These are phyloP conservation scores for Physocladia obscura DNA, from an alignment of 192 early-diverging fungal species.

Conservation along the genomic window DNA sequence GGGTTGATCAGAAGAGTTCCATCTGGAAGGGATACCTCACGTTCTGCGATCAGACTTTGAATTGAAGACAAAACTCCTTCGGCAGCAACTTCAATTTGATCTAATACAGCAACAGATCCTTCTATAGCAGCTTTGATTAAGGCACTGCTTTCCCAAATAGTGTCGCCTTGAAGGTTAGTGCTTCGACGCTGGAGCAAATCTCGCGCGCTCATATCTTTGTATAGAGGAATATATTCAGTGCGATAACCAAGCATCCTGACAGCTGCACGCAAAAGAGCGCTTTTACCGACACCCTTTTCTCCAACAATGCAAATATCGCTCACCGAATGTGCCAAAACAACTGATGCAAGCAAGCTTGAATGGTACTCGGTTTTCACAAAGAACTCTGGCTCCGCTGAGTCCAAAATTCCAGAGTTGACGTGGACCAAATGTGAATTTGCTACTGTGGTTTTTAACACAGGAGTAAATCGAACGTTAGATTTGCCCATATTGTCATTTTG, in stretches of 20 bases:
- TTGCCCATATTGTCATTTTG: too few species aligned
- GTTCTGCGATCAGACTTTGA: conserved; percentile 64
- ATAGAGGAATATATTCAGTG: conserved; percentile 71
- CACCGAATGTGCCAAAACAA: conserved; percentile 38
- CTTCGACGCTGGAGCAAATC: conserved; percentile 74
- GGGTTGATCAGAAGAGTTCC: conserved; percentile 48
- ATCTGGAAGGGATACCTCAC: conserved; percentile 70
- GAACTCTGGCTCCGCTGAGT: neutral
- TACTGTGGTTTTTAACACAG: neutral
- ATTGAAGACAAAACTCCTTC: conserved; percentile 69
- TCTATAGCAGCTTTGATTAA: conserved; percentile 71
- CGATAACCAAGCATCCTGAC: conserved; percentile 55
- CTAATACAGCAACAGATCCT: conserved; percentile 73
- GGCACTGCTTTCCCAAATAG: conserved; percentile 71
- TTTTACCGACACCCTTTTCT: conserved; percentile 73
- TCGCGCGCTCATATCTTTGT: conserved; percentile 78
- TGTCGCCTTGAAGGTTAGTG: conserved; percentile 70
- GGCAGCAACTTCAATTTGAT: conserved; percentile 70
- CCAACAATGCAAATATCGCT: conserved; percentile 73
- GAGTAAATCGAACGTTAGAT: neutral
- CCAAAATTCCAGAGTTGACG: neutral
- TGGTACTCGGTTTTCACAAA: conserved; percentile 25
- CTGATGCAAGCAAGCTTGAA: conserved; percentile 22
- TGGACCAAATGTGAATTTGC: neutral
- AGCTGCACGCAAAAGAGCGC: conserved; percentile 64